Percentiles rank a stretch among this genome's conserved stretches.
These are phyloP conservation scores for Verticillium longisporum DNA, from an alignment of 2,329 filamentous ascomycete genomes.

Conservation along the genomic window DNA sequence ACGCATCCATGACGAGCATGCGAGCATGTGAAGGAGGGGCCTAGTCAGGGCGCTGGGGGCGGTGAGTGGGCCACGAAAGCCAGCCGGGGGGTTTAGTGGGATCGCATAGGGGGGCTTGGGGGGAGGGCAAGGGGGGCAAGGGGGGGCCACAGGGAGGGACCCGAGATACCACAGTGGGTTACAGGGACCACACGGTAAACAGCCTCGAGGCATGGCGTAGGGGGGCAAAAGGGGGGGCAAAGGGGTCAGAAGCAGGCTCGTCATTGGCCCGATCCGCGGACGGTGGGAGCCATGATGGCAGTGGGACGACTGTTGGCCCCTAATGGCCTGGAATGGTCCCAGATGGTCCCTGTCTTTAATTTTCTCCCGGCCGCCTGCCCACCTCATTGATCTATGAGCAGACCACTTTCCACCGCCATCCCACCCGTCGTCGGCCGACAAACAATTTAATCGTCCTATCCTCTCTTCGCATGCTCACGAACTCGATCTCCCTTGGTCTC, in stretches of 20 bases:
- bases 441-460: not conserved
- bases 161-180: not conserved
- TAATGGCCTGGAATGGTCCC: not conserved
- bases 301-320: not conserved
- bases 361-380: not conserved
- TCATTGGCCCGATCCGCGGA: not conserved
- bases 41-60: not conserved
- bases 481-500: not conserved
- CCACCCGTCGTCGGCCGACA: not conserved
- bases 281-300: conserved; percentile 1
- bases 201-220: not conserved
- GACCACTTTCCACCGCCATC: not conserved
- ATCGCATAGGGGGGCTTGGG: not conserved
- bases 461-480: not conserved
- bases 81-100: not conserved
- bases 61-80: not conserved
- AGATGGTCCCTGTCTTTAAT: not conserved
- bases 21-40: not conserved
- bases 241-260: not conserved
- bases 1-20: not conserved
- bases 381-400: conserved; percentile 1
- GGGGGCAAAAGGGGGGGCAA: not conserved
- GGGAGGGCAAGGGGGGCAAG: no score
- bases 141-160: not conserved
- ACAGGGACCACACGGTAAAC: not conserved